These are phyloP conservation scores for Saxophila tyrrhenica DNA, from an alignment of 495 filamentous ascomycete genomes.

Conservation along the genomic window DNA sequence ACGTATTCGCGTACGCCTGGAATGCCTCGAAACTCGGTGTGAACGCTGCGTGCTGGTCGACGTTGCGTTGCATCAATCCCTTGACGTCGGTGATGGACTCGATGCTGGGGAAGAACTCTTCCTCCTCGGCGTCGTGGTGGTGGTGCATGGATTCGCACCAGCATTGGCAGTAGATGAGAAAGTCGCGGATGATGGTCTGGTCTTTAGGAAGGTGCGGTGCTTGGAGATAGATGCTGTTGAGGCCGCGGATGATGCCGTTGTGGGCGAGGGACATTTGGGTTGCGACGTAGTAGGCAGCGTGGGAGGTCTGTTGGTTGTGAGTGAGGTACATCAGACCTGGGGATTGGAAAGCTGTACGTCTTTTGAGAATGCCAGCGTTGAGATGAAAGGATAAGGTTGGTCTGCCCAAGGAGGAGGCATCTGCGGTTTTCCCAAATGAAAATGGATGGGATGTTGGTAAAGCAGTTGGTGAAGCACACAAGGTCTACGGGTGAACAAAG, in stretches of 20 bases:
- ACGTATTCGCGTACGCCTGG: slow-evolving; percentile 26
- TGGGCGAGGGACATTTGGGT: slow-evolving; percentile 50
- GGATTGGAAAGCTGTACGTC: slow-evolving; percentile 6
- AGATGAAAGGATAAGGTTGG: slow-evolving; percentile 9
- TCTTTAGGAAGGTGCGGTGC: slow-evolving; percentile 27
- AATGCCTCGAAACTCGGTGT: slow-evolving; percentile 29
- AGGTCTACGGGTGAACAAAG: too few relatives aligned
- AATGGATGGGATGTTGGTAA: too few relatives aligned
- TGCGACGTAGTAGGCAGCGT: slow-evolving; percentile 28
- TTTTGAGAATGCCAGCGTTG: slow-evolving; percentile 9
- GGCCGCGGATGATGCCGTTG: slow-evolving; percentile 48
- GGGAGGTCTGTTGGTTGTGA: slow-evolving; percentile 4
- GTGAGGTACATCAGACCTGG: background rate
- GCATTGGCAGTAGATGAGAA: slow-evolving; percentile 29
- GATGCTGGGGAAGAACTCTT: slow-evolving; percentile 28
- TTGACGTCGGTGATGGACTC: slow-evolving; percentile 21
- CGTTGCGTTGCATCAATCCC: slow-evolving; percentile 27
- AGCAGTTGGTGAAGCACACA: too few relatives aligned
- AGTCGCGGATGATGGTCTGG: slow-evolving; percentile 18
- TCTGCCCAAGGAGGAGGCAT: slow-evolving; percentile 13
- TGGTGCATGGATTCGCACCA: slow-evolving; percentile 31
- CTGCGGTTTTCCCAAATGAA: background rate
- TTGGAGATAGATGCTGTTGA: slow-evolving; percentile 47
- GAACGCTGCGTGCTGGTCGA: slow-evolving; percentile 39
- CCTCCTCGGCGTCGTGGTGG: slow-evolving; percentile 30